These are phyloP conservation scores for Polyporus tsugae DNA, from an alignment of 1,284 basidiomycete species.

Conservation along the genomic window DNA sequence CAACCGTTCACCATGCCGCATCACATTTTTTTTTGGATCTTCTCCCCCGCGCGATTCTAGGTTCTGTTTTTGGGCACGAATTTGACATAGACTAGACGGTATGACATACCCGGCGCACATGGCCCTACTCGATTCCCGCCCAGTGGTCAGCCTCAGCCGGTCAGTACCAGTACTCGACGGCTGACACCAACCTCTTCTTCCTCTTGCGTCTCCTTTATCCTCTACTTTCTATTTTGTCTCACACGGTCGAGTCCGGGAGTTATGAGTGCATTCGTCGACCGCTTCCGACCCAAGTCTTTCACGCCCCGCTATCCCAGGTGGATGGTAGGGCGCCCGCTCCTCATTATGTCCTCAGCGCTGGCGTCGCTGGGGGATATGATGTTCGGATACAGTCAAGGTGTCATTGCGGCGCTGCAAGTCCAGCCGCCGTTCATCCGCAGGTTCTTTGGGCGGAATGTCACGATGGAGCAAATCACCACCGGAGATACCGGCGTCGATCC, in stretches of 20 bases:
- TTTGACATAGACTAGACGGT: background rate
- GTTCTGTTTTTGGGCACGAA: background rate
- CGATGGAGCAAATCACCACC: conserved; percentile 51
- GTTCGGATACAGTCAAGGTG: conserved; percentile 64
- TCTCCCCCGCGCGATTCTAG: background rate
- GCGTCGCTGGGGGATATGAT: conserved; percentile 63
- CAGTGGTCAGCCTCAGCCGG: background rate
- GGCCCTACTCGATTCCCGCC: background rate
- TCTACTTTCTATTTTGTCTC: background rate
- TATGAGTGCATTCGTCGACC: conserved; percentile 20
- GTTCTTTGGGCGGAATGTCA: conserved; percentile 55
- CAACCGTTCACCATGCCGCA: background rate
- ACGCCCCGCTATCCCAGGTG: conserved; percentile 57
- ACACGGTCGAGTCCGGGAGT: background rate
- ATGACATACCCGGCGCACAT: background rate
- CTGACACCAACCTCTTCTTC: background rate
- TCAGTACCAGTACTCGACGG: background rate
- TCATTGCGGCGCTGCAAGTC: conserved; percentile 59
- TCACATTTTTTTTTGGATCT: background rate
- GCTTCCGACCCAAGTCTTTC: conserved; percentile 45
- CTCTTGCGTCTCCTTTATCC: background rate
- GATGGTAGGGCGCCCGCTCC: conserved; percentile 58
- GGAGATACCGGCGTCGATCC: conserved; percentile 54
- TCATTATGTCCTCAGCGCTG: conserved; percentile 58
- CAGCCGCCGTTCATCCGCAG: conserved; percentile 59